phyloP scores from a whole-genome alignment of 2,329 filamentous ascomycete genomes.

The Fusarium oxysporum region DNA sequence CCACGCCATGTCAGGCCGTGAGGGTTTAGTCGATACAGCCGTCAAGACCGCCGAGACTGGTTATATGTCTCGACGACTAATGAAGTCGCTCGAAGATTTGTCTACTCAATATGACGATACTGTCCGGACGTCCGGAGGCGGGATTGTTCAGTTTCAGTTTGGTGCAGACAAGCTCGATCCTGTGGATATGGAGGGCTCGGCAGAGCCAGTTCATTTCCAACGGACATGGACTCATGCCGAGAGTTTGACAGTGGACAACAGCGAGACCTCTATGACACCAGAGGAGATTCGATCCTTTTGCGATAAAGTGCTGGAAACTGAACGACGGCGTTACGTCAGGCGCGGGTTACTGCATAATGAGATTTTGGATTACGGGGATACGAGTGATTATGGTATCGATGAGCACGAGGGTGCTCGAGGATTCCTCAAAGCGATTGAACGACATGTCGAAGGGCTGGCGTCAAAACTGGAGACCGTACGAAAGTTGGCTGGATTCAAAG shows the following conservation, averaged over 20 bases:
- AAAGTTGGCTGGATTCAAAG: constrained; percentile 57
- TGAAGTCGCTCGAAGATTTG: constrained; percentile 97
- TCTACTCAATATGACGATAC: constrained; percentile 95
- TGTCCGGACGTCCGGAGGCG: constrained; percentile 88
- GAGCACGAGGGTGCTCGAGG: constrained; percentile 84
- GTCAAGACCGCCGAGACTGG: constrained; percentile 99
- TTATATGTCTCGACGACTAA: constrained; percentile 97
- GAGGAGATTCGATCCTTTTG: constrained; percentile 78
- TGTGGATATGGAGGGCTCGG: constrained; percentile 96
- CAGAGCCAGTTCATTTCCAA: constrained; percentile 90
- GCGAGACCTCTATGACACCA: constrained; percentile 78
- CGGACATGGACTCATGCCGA: constrained; percentile 88
- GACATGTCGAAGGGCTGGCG: constrained; percentile 74
- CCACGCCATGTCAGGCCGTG: constrained; percentile 97
- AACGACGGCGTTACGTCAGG: constrained; percentile 54
- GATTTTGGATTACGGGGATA: constrained; percentile 75
- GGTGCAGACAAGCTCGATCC: constrained; percentile 96
- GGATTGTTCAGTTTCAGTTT: constrained; percentile 96
- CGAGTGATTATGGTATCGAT: constrained; percentile 75
- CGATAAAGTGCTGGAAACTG: constrained; percentile 73
- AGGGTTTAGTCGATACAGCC: constrained; percentile 97
- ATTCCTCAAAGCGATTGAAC: constrained; percentile 82
- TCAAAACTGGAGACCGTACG: constrained; percentile 68
- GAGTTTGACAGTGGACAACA: constrained; percentile 81
- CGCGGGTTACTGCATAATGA: constrained; percentile 41